Evolutionary conservation across 257 asterid species (phyloP), one percentile per base, ranked within the genome.

Genomic region (Ehretia macrophylla): DNA sequence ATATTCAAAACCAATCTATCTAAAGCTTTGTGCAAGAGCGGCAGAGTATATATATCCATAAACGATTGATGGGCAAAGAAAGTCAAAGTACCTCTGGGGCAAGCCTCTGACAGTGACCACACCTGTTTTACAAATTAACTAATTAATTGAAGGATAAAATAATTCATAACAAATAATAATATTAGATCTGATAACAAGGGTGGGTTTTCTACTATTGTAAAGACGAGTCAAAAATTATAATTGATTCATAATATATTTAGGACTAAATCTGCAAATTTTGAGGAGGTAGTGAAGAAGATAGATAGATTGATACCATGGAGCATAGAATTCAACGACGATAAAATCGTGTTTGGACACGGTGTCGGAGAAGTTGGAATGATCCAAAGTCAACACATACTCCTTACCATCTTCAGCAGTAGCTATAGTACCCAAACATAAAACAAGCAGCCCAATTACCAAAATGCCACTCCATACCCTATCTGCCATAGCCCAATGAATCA

Each of bases 41-140:
- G 4, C 16, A 11, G 4, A 38, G 44, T 6, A 11, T 38, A 51
- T 17, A 13, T 19, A 8, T 17, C n/a, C 23, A 23, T n/a, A 45
- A 46, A 0, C 4, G 14, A 59, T 5, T 5, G 40, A 59, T 12
- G 6, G 22, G n/a, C 20, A 51, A 14, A 32, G 8, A 52, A 52
- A 5, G 51, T 17, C 6, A 22, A 17, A 55, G 49, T 40, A 66
- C 71, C 71, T 66, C 71, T 5, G 71, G 71, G n/a, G 71, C 65
- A 50, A 66, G 65, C 8, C 16, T 58, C 46, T 58, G 21, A 51
- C 71, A 66, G 17, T 66, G 71, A 37, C 64, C 64, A 39, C 71
- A 57, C 65, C 71, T 66, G 11, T 54, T 8, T n/a, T 5, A 10
- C 54, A 10, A 49, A n/a, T 0, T 14, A 49, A 49, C 0, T 9